Evolutionary conservation across 768 basidiomycete species (phyloP), one percentile per base, ranked within the genome.

Genomic region (Tubosaeta brunneosetosa): DNA sequence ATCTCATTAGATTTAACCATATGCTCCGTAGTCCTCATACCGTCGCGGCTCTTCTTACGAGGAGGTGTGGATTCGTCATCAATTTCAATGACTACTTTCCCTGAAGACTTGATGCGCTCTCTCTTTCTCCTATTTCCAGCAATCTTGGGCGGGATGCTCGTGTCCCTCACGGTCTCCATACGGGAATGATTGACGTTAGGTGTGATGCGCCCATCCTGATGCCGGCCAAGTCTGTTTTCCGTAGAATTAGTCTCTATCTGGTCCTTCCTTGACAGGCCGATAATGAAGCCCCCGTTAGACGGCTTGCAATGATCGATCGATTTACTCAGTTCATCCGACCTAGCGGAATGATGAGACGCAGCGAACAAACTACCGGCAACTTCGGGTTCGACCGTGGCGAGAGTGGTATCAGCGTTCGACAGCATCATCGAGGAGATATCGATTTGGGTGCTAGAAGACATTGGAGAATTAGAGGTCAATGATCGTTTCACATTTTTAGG

Each of bases 91-190:
- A 27, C 3, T 13, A 38, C 25, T 10, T 50, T 56, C 17, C 37
- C 31, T 12, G 56, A 43, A 36, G 50, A 38, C 33, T 50, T 51
- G 14, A 19, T 41, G 22, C 22, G 27, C 22, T 67, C 62, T 44
- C 66, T 56, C 45, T 70, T 67, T 55, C 66, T 60, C 43, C 66
- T 68, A 22, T 10, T 62, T 32, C 66, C 66, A 25, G 55, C 52
- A 32, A 62, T 38, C 40, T 52, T 68, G 4, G 44, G 36, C 5
- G 53, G 53, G 10, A 42, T 13, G 41, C 19, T 50, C 3, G 38
- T 44, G 26, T 57, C 40, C 13, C 47, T 52, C 25, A 38, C 31
- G 26, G 17, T 53, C 27, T 53, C 51, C 33, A 47, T 14, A 36
- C 19, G 27, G 25, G 38, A 25, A 31, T n/a, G 51, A 12, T 25